Evolutionary conservation across 345 rosid genomes (phyloP), one percentile per base, ranked within the genome.

Genomic region (Syzygium grande): DNA sequence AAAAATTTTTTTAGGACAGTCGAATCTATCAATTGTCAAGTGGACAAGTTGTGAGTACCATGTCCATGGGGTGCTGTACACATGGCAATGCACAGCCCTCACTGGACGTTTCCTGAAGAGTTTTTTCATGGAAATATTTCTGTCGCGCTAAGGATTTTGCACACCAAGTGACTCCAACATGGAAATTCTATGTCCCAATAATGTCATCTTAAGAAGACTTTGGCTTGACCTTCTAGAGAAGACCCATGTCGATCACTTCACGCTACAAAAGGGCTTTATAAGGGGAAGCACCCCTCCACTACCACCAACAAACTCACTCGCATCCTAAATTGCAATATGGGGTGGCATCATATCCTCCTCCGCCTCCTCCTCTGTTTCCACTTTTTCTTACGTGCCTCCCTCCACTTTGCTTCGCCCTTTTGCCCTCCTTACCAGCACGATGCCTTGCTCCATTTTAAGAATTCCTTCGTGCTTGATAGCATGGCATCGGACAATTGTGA

Each of bases 151-250:
- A 59, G 6, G 27, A 27, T 27, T 59, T 1, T 27, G 30, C 68
- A 59, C 68, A 56, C 63, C 68, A 59, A 27, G 30, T 59, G 14
- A 59, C 68, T 34, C 68, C 68, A 56, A 14, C 2, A 59, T 12
- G 4, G 0, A 56, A 27, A 56, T 56, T 56, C 5, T 0, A 5
- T 0, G 3, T 5, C 30, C 30, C 7, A 0, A 12, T 59, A 5
- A 59, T 27, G 13, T 59, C 29, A 59, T 59, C 12, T 1, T 59
- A 11, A 27, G 34, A 59, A 59, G 68, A 59, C 30, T 59, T 11
- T 59, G 30, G 12, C 68, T 27, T 59, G 16, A 27, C 8, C 68
- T 59, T 27, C 25, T 11, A 27, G 30, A 59, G 30, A 59, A 59
- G 16, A 12, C 68, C 12, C 3, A 8, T 0, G 17, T 59, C 1